Conservation (phyloP, 495 filamentous ascomycete species). For the Penicillium desertorum region DNA sequence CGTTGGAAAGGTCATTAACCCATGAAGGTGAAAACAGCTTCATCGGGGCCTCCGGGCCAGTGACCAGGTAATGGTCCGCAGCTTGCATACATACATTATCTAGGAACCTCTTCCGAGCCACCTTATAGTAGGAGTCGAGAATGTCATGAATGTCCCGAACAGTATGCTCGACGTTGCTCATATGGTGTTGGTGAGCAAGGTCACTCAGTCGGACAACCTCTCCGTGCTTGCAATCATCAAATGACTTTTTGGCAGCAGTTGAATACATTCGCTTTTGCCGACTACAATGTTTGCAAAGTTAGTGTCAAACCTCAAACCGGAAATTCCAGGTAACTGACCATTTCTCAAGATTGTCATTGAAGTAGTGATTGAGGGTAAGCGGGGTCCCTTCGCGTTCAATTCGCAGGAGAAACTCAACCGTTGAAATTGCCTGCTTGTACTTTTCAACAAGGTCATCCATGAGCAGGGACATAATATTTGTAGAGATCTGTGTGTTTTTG, state of each 20-base stretch:
- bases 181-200: slow-evolving; percentile 18
- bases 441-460: slow-evolving; percentile 40
- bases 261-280: slow-evolving; percentile 11
- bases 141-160: slow-evolving; percentile 43
- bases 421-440: slow-evolving; percentile 44
- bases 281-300: slow-evolving; percentile 12
- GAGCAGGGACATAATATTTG: slow-evolving; percentile 40
- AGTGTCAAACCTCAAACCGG: background rate
- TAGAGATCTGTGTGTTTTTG: slow-evolving; percentile 36
- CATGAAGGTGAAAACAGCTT: slow-evolving; percentile 36
- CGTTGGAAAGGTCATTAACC: slow-evolving; percentile 35
- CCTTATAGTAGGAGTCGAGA: slow-evolving; percentile 42
- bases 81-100: slow-evolving; percentile 45
- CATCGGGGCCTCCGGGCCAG: slow-evolving; percentile 35
- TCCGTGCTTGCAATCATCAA: background rate
- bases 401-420: slow-evolving; percentile 48
- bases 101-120: slow-evolving; percentile 31
- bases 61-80: slow-evolving; percentile 35
- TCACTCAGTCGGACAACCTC: slow-evolving; percentile 26
- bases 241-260: background rate
- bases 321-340: slow-evolving; percentile 19
- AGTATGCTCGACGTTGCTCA: slow-evolving; percentile 44
- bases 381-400: slow-evolving; percentile 49
- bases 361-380: slow-evolving; percentile 54
- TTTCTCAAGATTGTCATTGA: slow-evolving; percentile 51